Evolutionary conservation across 1,284 basidiomycete genomes (phyloP), one percentile per base, ranked within the genome.

Genomic region (Leucoagaricus sp.): DNA sequence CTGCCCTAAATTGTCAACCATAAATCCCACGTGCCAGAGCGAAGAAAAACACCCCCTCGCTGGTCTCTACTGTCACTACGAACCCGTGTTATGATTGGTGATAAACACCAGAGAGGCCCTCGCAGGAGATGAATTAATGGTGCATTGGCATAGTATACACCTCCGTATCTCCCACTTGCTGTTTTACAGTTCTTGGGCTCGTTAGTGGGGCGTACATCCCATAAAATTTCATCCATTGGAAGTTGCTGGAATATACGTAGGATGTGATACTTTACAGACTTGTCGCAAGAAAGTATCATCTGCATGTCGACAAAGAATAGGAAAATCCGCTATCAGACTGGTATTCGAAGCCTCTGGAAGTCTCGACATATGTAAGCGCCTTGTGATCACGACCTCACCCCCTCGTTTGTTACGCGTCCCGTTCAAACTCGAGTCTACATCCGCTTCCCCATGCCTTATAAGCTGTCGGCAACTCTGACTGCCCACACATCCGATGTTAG

Each of bases 121-220:
- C 88, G 87, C 88, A 91, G 89, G 85, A 91, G 87, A 91, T 87
- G 82, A 87, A 91, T 65, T 85, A 84, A 85, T 83, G 86, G 89
- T 81, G 89, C 89, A 88, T 21, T 70, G 85, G 89, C 88, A 90
- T 89, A 89, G 81, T 79, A 75, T 84, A 80, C 80, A 83, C 89
- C 86, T 85, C 87, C 84, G 88, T 91, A 91, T 91, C 89, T 87
- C 85, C 87, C 83, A 80, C 71, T 76, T 71, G 77, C 78, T 77
- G 74, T 65, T 63, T 69, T 63, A 85, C 82, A 75, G 79, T 75
- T 72, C 70, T 77, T 72, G 86, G 87, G 89, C 79, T 89, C 89
- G 89, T 91, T 89, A 85, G 84, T 49, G 85, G 83, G 88, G 89
- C 87, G 87, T 77, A 91, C 89, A 91, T 87, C 59, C 55, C 61